A percentile compares a stretch with the other conserved stretches of the same genome.
Conservation (phyloP, 2,329 filamentous ascomycete genomes). For the Ceratocystis alfenasii region DNA sequence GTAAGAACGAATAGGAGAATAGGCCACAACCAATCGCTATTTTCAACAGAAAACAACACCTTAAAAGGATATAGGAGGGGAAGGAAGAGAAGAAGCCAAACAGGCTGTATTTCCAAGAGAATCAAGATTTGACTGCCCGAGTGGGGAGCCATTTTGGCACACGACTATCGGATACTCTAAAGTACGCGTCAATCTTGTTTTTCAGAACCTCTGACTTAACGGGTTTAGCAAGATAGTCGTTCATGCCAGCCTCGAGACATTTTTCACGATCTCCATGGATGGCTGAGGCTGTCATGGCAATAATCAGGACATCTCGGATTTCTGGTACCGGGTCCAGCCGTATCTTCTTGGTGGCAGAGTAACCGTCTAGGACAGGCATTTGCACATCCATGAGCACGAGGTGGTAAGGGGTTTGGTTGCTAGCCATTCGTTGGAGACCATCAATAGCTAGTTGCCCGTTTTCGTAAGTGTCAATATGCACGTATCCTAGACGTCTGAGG, state of each 20-base stretch:
- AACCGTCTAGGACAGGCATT: conserved; percentile 88
- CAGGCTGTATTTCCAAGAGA: neutral
- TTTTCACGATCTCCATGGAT: conserved; percentile 93
- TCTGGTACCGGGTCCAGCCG: conserved; percentile 63
- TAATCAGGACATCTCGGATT: conserved; percentile 76
- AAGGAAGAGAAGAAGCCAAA: conserved; percentile 10
- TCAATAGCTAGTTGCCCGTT: conserved; percentile 83
- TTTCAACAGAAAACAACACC: neutral
- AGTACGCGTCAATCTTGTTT: conserved; percentile 58
- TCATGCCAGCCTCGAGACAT: conserved; percentile 92
- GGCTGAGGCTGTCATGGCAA: conserved; percentile 92
- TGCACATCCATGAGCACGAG: conserved; percentile 92
- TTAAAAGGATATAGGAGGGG: neutral
- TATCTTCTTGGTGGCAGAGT: conserved; percentile 76
- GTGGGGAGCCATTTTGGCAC: conserved; percentile 24
- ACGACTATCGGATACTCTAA: conserved; percentile 31
- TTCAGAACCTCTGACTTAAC: conserved; percentile 81
- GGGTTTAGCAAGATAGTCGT: conserved; percentile 91
- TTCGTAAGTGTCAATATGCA: conserved; percentile 70
- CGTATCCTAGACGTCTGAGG: conserved; percentile 72
- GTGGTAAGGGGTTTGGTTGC: conserved; percentile 67
- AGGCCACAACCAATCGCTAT: neutral
- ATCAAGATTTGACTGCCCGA: conserved; percentile 15
- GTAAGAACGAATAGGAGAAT: neutral
- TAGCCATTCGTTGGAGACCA: conserved; percentile 61